Conservation (phyloP, 441 rosid genomes). For the Gossypium gossypioides region DNA sequence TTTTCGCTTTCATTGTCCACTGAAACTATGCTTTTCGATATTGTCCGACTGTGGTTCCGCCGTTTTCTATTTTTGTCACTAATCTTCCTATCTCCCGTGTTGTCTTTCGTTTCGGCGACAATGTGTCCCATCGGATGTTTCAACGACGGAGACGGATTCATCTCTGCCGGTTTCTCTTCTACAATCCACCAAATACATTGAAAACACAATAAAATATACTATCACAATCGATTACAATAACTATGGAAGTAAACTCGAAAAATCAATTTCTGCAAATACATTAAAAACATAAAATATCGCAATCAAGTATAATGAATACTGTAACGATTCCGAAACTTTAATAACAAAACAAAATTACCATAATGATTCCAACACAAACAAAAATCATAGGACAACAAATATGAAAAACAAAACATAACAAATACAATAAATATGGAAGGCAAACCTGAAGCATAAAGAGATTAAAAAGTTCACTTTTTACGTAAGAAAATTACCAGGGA, state of each 20-base stretch:
- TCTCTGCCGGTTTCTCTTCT: conserved; percentile 30
- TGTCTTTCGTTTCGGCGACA: conserved; percentile 18
- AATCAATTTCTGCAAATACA: too few relatives aligned
- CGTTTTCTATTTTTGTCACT: neutral
- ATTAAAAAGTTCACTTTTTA: neutral
- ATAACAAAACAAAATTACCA: too few relatives aligned
- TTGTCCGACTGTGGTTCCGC: conserved; percentile 20
- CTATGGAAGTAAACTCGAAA: too few relatives aligned
- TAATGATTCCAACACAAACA: too few relatives aligned
- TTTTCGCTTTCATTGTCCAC: conserved; percentile 21
- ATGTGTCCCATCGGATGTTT: conserved; percentile 16
- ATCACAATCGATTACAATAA: neutral
- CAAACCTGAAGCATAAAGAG: neutral
- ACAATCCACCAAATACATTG: neutral
- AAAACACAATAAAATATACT: neutral
- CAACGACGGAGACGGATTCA: conserved; percentile 7
- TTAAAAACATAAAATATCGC: neutral
- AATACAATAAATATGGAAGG: too few relatives aligned
- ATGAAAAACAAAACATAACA: too few relatives aligned
- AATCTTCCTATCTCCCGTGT: conserved; percentile 15
- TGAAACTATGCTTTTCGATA: conserved; percentile 17
- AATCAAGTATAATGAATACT: neutral
- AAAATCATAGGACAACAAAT: too few relatives aligned
- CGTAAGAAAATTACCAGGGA: conserved; percentile 26
- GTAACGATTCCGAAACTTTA: too few relatives aligned